These are phyloP conservation scores for Tothia fuscella DNA, from an alignment of 2,329 filamentous ascomycete genomes.

Conservation along the genomic window DNA sequence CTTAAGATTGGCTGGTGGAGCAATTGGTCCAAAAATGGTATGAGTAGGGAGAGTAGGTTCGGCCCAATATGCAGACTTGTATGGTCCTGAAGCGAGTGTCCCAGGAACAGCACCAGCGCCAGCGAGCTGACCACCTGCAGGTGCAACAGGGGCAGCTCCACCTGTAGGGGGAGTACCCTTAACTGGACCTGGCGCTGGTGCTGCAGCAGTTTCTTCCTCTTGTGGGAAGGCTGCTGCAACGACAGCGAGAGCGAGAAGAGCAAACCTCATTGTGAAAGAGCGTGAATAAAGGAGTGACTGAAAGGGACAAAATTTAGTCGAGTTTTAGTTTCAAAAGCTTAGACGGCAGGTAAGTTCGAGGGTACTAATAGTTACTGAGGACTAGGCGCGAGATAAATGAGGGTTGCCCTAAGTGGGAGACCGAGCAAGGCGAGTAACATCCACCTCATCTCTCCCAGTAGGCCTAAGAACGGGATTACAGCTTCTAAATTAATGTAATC, in stretches of 20 bases:
- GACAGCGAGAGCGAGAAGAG: not conserved
- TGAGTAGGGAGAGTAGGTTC: slow-evolving; percentile 8
- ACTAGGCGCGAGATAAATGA: no score
- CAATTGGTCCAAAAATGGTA: slow-evolving; percentile 8
- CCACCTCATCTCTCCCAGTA: no score
- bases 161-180: no score
- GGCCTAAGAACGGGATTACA: no score
- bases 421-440: no score
- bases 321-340: no score
- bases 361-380: no score
- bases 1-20: not conserved
- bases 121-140: not conserved
- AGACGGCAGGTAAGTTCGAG: no score
- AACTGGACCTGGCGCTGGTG: not conserved
- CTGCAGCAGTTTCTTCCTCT: no score
- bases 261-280: not conserved
- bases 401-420: no score
- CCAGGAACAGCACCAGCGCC: not conserved
- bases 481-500: no score
- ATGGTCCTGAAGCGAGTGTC: slow-evolving; percentile 4
- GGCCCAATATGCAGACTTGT: slow-evolving; percentile 5
- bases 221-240: not conserved
- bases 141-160: not conserved
- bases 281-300: slow-evolving; percentile 3
- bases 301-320: no score